Base-by-base conservation (phyloP, 2,329 filamentous ascomycete genomes). In the Dissoconium aciculare region DNA sequence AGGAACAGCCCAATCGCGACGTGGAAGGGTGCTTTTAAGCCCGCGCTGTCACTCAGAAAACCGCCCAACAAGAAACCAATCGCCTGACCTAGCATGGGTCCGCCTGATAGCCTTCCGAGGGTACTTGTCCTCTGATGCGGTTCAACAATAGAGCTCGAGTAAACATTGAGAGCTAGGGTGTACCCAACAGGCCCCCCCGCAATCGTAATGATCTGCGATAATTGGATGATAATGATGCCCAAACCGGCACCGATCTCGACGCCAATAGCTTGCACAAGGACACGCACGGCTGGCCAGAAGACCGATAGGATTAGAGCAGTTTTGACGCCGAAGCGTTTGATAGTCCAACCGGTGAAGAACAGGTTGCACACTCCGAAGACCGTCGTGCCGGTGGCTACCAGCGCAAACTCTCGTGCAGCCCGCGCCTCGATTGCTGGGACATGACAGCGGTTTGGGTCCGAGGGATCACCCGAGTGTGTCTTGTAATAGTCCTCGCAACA, bases 171-270 rank as follows among this genome's bases (percentile, higher is more conserved):
- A 1, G 75, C 67, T 3, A 81, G 62, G 5, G 80, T 64, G 44
- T 79, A 81, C 0, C 77, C 77, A 0, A 68, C 67, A 0, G 76
- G 76, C 0, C 77, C 77, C 0, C 77, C 77, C 2, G 81, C 40
- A 11, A 80, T 59, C 0, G 73, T 78, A 32, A 81, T 74, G 11
- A 74, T 54, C 54, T 82, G 77, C 0, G 69, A 75, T 15, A 55
- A 54, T 50, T 82, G 77, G 16, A 81, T 68, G 15, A 80, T 73
- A 10, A 71, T 54, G 43, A 81, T 78, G n/a, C 77, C 77, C 0
- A 57, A 40, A 2, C 56, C 56, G n/a, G 69, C 69, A 2, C 76
- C 75, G 0, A 68, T 58, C 15, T 68, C 53, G 8, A 81, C 73
- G 3, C 72, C 76, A 15, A 78, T 38, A 33, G 75, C 71, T 47